Evolutionary conservation across 2,329 filamentous ascomycete genomes (phyloP).

Genomic region (Epichloe aotearoae): DNA sequence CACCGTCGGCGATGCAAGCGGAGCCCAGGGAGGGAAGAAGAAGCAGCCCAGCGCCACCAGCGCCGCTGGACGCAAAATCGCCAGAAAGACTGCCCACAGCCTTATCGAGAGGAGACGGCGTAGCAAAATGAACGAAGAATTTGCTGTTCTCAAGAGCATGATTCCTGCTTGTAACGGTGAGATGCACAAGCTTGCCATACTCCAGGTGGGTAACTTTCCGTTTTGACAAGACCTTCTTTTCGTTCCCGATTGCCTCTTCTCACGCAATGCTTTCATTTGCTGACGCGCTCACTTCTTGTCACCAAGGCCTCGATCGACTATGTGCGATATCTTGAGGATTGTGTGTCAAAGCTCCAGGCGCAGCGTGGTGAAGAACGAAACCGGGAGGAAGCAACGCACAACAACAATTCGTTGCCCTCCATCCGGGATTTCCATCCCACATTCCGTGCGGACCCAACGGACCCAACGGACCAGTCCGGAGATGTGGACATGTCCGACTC

Average conservation of each 20-base stretch:
- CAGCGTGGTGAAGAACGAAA: constrained; percentile 26
- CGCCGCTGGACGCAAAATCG: constrained; percentile 84
- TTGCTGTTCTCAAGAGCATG: constrained; percentile 84
- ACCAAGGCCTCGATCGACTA: constrained; percentile 92
- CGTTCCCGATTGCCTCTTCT: background rate
- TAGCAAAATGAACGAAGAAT: constrained; percentile 99
- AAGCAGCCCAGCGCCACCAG: constrained; percentile 66
- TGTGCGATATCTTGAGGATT: constrained; percentile 84
- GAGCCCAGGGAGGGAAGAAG: constrained; percentile 44
- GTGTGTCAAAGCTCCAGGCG: constrained; percentile 65
- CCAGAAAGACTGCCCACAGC: constrained; percentile 90
- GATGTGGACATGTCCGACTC: constrained; percentile 51
- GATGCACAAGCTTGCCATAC: constrained; percentile 94
- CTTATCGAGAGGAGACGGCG: constrained; percentile 79
- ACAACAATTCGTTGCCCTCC: constrained; percentile 19
- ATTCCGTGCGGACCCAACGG: constrained; percentile 24
- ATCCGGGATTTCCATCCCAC: constrained; percentile 27
- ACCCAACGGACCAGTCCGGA: constrained; percentile 10
- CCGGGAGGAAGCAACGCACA: constrained; percentile 15
- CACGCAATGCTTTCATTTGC: background rate
- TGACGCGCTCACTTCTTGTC: background rate
- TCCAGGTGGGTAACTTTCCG: constrained; percentile 52
- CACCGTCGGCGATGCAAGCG: constrained; percentile 4
- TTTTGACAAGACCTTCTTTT: background rate
- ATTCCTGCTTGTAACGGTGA: constrained; percentile 92